phyloP scores from a whole-genome alignment of 1,284 basidiomycete species.

The Cryptococcus jaspeensis region DNA sequence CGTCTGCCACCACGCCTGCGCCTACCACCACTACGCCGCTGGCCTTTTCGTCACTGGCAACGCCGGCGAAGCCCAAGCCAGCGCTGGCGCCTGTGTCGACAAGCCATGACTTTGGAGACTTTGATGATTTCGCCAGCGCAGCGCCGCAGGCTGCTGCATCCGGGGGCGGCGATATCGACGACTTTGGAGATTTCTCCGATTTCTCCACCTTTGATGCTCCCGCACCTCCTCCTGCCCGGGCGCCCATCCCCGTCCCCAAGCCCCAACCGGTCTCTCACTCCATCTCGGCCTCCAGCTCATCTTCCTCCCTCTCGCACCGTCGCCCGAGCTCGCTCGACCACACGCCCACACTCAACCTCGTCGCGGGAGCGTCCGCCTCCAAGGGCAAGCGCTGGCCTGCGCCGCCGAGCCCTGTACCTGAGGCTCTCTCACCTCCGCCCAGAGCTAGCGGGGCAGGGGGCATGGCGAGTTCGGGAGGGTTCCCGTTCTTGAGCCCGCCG shows the following conservation, averaged over 20 bases:
- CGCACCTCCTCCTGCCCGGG: neutral
- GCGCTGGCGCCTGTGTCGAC: neutral
- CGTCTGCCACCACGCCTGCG: constrained; percentile 4
- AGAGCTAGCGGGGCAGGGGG: neutral
- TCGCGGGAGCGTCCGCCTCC: constrained; percentile 21
- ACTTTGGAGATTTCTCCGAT: constrained; percentile 34
- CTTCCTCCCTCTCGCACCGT: constrained; percentile 6
- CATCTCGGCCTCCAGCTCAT: neutral
- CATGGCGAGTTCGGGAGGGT: constrained; percentile 10
- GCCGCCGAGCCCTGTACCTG: constrained; percentile 31
- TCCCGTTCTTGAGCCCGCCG: constrained; percentile 37
- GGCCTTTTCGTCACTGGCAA: constrained; percentile 1
- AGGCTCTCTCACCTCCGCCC: constrained; percentile 30
- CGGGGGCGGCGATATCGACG: constrained; percentile 13
- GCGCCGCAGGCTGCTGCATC: neutral
- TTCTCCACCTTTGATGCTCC: neutral
- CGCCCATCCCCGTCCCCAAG: neutral
- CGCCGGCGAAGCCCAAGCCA: neutral
- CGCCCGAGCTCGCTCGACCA: constrained; percentile 24
- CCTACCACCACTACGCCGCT: neutral
- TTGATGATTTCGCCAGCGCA: constrained; percentile 14
- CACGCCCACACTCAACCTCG: constrained; percentile 25
- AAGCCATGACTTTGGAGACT: constrained; percentile 10
- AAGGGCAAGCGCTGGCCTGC: constrained; percentile 39
- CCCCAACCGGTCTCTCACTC: neutral